Percentiles rank a stretch among this genome's conserved stretches.
phyloP scores from a whole-genome alignment of 2,329 filamentous ascomycete genomes.

The Pseudogymnoascus sp. region DNA sequence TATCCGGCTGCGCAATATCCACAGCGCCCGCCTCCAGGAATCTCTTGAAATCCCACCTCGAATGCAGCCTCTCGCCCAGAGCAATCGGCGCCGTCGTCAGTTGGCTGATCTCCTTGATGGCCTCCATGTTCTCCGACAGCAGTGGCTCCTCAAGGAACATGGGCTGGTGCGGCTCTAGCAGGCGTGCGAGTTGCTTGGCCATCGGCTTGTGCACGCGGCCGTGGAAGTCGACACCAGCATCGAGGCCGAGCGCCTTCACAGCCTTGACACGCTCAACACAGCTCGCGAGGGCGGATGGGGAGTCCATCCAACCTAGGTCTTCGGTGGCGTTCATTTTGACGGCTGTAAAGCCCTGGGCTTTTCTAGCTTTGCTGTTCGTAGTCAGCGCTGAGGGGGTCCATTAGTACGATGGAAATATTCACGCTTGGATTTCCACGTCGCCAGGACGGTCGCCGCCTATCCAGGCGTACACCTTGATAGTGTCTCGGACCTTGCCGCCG shows the following conservation, averaged over 20 bases:
- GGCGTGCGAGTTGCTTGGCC: slow-evolving; percentile 66
- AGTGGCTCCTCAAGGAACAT: slow-evolving; percentile 73
- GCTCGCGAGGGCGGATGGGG: slow-evolving; percentile 53
- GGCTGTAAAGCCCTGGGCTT: slow-evolving; percentile 54
- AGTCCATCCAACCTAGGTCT: slow-evolving; percentile 70
- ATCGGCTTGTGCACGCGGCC: slow-evolving; percentile 72
- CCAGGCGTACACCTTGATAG: slow-evolving; percentile 68
- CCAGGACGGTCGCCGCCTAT: slow-evolving; percentile 66
- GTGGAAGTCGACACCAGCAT: slow-evolving; percentile 71
- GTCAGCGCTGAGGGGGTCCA: slow-evolving; percentile 9
- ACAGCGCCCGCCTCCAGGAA: slow-evolving; percentile 63
- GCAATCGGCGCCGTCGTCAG: slow-evolving; percentile 59
- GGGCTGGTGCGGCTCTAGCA: slow-evolving; percentile 59
- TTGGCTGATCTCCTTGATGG: slow-evolving; percentile 52
- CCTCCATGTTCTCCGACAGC: slow-evolving; percentile 59
- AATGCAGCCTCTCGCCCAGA: slow-evolving; percentile 64
- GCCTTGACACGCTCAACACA: slow-evolving; percentile 60
- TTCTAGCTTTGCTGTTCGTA: slow-evolving; percentile 42
- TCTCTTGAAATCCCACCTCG: slow-evolving; percentile 64
- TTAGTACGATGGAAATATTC: slow-evolving; percentile 21
- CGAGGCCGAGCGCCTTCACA: slow-evolving; percentile 63
- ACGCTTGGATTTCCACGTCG: slow-evolving; percentile 59
- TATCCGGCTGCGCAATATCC: slow-evolving; percentile 67
- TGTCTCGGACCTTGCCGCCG: slow-evolving; percentile 65
- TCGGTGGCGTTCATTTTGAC: slow-evolving; percentile 78